Evolutionary conservation across 352 stramenopile genomes (phyloP).

Genomic region (Globisporangium cederbergense): DNA sequence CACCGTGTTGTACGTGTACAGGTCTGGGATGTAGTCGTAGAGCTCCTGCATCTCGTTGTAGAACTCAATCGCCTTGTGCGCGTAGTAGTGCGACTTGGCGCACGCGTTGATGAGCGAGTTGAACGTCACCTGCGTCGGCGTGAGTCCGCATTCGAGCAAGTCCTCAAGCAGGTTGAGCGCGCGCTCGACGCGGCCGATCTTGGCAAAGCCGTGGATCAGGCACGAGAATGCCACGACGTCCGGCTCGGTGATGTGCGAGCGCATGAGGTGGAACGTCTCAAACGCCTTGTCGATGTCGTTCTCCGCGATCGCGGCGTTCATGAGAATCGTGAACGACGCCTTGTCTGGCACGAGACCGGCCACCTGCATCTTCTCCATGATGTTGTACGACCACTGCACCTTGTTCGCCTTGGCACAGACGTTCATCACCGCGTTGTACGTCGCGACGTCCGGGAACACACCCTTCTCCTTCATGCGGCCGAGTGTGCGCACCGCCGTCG

Average conservation of each 20-base stretch:
- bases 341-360: constrained; percentile 57
- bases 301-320: constrained; percentile 72
- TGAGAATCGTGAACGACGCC: constrained; percentile 77
- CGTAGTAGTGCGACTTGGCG: constrained; percentile 82
- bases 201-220: constrained; percentile 74
- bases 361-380: constrained; percentile 85
- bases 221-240: constrained; percentile 68
- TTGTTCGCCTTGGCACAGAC: constrained; percentile 64
- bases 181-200: constrained; percentile 67
- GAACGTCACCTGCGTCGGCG: constrained; percentile 70
- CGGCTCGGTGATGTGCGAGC: constrained; percentile 62
- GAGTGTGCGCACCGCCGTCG: constrained; percentile 62
- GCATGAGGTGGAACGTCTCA: constrained; percentile 85
- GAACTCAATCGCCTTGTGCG: constrained; percentile 81
- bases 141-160: constrained; percentile 63
- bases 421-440: constrained; percentile 84
- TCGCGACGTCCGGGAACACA: constrained; percentile 43
- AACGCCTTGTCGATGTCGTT: constrained; percentile 77
- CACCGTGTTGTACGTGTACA: constrained; percentile 79
- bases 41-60: constrained; percentile 87
- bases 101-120: constrained; percentile 80
- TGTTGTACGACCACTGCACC: constrained; percentile 78
- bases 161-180: constrained; percentile 77
- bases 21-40: constrained; percentile 77
- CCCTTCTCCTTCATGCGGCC: constrained; percentile 80